These are phyloP conservation scores for Penicillium coffeae DNA, from an alignment of 495 filamentous ascomycete genomes.

Conservation along the genomic window DNA sequence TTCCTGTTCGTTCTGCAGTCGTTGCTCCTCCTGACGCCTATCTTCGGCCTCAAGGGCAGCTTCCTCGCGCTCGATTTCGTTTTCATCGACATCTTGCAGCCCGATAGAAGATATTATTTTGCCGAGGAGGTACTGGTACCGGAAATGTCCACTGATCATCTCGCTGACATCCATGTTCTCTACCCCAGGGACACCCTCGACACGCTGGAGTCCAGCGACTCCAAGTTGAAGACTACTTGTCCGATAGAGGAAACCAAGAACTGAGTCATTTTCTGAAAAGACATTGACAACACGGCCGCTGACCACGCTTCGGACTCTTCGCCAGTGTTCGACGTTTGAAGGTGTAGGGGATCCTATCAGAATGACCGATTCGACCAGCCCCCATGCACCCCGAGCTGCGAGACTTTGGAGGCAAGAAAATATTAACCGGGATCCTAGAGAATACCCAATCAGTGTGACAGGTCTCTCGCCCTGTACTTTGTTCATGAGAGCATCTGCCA, in stretches of 20 bases:
- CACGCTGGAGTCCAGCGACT: constrained; percentile 67
- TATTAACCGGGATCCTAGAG: constrained; percentile 84
- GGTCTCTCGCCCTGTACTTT: constrained; percentile 85
- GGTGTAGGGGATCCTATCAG: constrained; percentile 82
- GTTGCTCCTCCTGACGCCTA: constrained; percentile 45
- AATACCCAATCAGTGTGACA: constrained; percentile 84
- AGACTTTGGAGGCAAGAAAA: constrained; percentile 75
- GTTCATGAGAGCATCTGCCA: constrained; percentile 86
- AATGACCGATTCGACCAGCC: constrained; percentile 78
- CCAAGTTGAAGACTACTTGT: constrained; percentile 72
- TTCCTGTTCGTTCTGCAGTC: constrained; percentile 45
- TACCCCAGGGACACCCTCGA: constrained; percentile 61
- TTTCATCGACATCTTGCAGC: constrained; percentile 57
- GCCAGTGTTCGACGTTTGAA: constrained; percentile 60
- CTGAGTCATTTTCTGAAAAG: constrained; percentile 71
- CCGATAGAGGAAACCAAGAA: constrained; percentile 75
- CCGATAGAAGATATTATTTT: constrained; percentile 65
- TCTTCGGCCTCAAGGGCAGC: constrained; percentile 55
- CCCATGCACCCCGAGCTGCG: constrained; percentile 75
- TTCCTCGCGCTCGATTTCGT: constrained; percentile 57
- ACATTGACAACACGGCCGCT: constrained; percentile 73
- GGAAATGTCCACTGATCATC: constrained; percentile 66
- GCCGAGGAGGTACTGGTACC: constrained; percentile 66
- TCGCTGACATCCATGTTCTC: constrained; percentile 75
- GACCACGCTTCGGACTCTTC: constrained; percentile 65